Percentiles rank a stretch among this genome's conserved stretches.
phyloP scores from a whole-genome alignment of 495 filamentous ascomycete species.

The Hyaloscypha hepaticicola region DNA sequence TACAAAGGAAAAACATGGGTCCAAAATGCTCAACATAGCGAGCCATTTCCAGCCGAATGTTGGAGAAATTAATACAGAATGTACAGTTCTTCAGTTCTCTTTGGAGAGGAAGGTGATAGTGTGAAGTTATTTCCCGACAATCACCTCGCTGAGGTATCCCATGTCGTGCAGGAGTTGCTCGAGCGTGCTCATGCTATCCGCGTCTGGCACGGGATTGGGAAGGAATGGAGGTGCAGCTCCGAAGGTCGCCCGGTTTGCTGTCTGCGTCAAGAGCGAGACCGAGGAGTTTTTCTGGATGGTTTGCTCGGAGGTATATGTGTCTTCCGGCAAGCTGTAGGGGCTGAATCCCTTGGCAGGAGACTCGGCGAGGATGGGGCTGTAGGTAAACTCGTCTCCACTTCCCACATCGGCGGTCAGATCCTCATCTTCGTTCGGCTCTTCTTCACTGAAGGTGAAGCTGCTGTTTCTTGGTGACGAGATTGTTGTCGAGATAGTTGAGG shows the following conservation, averaged over 20 bases:
- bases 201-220: background rate
- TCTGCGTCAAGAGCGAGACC: slow-evolving; percentile 4
- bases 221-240: slow-evolving; percentile 15
- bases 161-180: slow-evolving; percentile 28
- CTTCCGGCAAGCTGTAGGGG: slow-evolving; percentile 25
- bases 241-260: slow-evolving; percentile 26
- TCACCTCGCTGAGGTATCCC: slow-evolving; percentile 30
- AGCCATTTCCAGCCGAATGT: background rate
- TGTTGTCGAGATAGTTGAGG: slow-evolving; percentile 38
- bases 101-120: background rate
- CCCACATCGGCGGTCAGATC: slow-evolving; percentile 19
- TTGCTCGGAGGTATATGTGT: slow-evolving; percentile 22
- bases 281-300: slow-evolving; percentile 16
- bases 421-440: slow-evolving; percentile 15
- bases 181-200: slow-evolving; percentile 19
- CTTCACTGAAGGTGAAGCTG: slow-evolving; percentile 19
- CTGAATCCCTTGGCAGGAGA: slow-evolving; percentile 15
- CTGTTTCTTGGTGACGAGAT: slow-evolving; percentile 32
- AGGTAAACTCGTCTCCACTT: slow-evolving; percentile 28
- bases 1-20: background rate
- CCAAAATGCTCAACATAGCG: no score
- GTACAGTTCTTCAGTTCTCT: background rate
- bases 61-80: background rate
- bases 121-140: slow-evolving; percentile 19
- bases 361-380: slow-evolving; percentile 17